phyloP scores from a whole-genome alignment of 2,329 filamentous ascomycete genomes.

The Pestalotiopsis sp. region DNA sequence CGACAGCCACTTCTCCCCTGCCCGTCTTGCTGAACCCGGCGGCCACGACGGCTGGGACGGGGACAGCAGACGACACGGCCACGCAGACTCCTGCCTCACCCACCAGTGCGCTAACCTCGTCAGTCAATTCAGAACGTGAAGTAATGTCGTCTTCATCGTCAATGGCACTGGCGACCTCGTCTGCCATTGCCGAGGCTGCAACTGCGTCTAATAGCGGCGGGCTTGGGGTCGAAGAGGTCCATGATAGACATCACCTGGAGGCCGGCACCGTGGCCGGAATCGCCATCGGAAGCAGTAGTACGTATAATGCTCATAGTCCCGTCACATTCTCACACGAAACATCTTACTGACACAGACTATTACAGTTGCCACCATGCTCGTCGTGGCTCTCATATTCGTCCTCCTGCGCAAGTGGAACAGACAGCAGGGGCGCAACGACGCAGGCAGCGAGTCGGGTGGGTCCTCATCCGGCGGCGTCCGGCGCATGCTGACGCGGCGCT shows the following conservation, averaged over 20 bases:
- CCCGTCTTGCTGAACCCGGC: neutral
- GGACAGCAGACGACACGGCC: neutral
- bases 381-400: constrained; percentile 4
- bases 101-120: neutral
- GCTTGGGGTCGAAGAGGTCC: neutral
- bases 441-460: neutral
- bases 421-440: neutral
- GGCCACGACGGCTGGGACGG: neutral
- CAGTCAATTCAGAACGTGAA: neutral
- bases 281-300: constrained; percentile 9
- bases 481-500: neutral
- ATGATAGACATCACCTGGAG: neutral
- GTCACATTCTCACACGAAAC: neutral
- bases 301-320: neutral
- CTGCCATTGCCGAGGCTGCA: neutral
- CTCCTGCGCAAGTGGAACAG: constrained; percentile 11
- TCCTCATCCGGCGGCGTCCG: neutral
- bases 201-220: neutral
- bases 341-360: neutral
- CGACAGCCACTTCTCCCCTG: neutral
- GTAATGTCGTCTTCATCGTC: neutral
- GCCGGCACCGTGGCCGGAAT: constrained; percentile 7
- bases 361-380: neutral
- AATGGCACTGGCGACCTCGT: too few species aligned
- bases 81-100: neutral